Conservation (phyloP, 2,329 filamentous ascomycete species). For the Fusarium musae region DNA sequence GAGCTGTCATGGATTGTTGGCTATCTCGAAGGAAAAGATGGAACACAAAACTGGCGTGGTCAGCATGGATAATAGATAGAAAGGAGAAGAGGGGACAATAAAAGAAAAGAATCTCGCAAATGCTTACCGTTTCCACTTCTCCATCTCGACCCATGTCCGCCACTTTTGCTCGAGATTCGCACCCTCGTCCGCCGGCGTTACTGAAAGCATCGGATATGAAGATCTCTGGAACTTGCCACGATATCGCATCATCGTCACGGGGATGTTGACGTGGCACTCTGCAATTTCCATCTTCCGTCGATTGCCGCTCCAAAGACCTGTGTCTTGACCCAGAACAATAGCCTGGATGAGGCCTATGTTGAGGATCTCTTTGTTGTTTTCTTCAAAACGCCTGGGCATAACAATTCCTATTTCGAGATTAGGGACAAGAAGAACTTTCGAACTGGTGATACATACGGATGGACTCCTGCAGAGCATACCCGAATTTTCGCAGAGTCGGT, state of each 20-base stretch:
- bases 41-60: slow-evolving; percentile 64
- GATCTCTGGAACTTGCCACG: slow-evolving; percentile 68
- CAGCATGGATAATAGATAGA: slow-evolving; percentile 6
- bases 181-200: slow-evolving; percentile 65
- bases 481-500: slow-evolving; percentile 68
- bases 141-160: slow-evolving; percentile 70
- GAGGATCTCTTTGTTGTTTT: slow-evolving; percentile 58
- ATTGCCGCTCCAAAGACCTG: slow-evolving; percentile 66
- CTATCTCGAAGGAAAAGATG: slow-evolving; percentile 73
- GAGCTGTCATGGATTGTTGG: slow-evolving; percentile 73
- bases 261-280: slow-evolving; percentile 60
- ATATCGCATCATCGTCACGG: slow-evolving; percentile 64
- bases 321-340: slow-evolving; percentile 60
- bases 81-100: neutral
- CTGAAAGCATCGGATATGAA: slow-evolving; percentile 62
- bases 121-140: slow-evolving; percentile 71
- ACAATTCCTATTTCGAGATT: slow-evolving; percentile 41
- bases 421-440: neutral
- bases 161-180: slow-evolving; percentile 71
- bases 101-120: neutral
- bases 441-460: slow-evolving; percentile 51
- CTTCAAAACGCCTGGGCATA: slow-evolving; percentile 57
- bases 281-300: slow-evolving; percentile 67
- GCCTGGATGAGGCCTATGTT: slow-evolving; percentile 62
- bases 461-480: slow-evolving; percentile 64